These are phyloP conservation scores for Apiospora marii DNA, from an alignment of 2,329 filamentous ascomycete species.

Conservation along the genomic window DNA sequence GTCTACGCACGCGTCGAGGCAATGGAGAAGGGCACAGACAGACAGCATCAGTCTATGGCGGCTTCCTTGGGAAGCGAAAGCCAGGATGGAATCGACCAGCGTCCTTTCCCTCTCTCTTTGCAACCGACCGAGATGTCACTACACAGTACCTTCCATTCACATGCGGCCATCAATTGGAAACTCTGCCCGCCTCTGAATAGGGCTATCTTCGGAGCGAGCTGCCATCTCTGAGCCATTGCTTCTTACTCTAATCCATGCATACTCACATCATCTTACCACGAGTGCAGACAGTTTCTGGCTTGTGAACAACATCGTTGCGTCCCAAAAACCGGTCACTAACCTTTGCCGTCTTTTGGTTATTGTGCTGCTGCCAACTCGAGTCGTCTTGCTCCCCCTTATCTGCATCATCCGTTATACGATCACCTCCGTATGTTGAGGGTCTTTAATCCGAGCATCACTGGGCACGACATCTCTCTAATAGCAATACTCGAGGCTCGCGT, in stretches of 20 bases:
- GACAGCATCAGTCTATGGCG: not conserved
- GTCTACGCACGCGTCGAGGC: not conserved
- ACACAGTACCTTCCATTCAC: not conserved
- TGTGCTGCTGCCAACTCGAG: not conserved
- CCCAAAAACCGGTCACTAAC: not conserved
- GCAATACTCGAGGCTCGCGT: not conserved
- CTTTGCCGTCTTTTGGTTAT: not conserved
- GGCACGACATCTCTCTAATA: not conserved
- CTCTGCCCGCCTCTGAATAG: not conserved
- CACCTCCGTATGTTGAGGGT: not conserved
- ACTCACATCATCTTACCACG: constrained; percentile 15
- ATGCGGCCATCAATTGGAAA: not conserved
- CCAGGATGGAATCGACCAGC: not conserved
- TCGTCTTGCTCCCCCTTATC: not conserved
- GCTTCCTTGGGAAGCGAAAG: not conserved
- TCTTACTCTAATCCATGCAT: constrained; percentile 5
- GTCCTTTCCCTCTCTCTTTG: not conserved
- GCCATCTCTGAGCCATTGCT: not conserved
- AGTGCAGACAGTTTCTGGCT: not conserved
- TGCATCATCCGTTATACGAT: not conserved
- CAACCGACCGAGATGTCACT: not conserved
- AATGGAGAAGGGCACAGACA: not conserved
- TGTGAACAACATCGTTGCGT: not conserved
- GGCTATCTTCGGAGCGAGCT: not conserved
- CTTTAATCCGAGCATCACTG: not conserved